These are phyloP conservation scores for Globisporangium ultimum DNA, from an alignment of 352 stramenopile species.

Conservation along the genomic window DNA sequence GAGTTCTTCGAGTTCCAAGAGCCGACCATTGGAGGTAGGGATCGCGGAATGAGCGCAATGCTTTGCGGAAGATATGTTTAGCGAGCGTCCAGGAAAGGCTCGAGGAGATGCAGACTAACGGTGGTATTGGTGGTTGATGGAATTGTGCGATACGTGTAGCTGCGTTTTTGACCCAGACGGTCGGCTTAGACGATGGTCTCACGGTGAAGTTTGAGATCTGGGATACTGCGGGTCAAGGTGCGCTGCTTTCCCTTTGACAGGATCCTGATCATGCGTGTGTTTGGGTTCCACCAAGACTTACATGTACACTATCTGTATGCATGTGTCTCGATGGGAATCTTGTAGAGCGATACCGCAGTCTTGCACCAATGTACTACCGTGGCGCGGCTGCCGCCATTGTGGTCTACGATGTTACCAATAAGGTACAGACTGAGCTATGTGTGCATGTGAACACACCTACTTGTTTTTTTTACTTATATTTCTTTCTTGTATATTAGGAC, in stretches of 20 bases:
- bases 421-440: slow-evolving; percentile 40
- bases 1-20: slow-evolving; percentile 99
- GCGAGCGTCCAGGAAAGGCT: not conserved
- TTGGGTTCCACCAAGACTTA: no score
- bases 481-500: slow-evolving; percentile 55
- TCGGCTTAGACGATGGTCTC: slow-evolving; percentile 95
- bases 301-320: no score
- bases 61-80: no score
- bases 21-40: slow-evolving; percentile 92
- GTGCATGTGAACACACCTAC: not conserved
- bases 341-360: slow-evolving; percentile 93
- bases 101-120: slow-evolving; percentile 6
- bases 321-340: not conserved
- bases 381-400: slow-evolving; percentile 95
- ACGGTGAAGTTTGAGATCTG: slow-evolving; percentile 99
- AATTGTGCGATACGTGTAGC: slow-evolving; percentile 25
- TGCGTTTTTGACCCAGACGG: slow-evolving; percentile 98
- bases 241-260: not conserved
- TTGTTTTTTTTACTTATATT: slow-evolving; percentile 1
- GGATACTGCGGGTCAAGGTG: slow-evolving; percentile 96
- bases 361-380: slow-evolving; percentile 98
- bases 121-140: slow-evolving; percentile 1
- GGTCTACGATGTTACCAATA: slow-evolving; percentile 97
- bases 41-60: not conserved
- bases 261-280: not conserved